phyloP scores from a whole-genome alignment of 2,329 filamentous ascomycete genomes.

The Colletotrichum paranaense region DNA sequence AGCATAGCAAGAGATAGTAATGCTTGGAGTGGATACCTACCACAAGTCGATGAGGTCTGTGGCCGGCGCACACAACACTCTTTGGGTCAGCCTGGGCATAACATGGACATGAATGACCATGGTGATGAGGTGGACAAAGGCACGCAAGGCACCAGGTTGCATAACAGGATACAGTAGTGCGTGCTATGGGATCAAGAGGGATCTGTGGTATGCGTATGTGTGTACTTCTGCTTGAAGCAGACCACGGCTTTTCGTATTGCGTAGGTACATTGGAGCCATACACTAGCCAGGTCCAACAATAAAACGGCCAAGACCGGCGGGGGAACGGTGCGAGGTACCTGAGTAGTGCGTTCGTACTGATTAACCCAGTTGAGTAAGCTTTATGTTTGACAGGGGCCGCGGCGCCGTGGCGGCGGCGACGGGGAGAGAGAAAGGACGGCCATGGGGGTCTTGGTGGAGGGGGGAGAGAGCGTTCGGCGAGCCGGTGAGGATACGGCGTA shows the following conservation, averaged over 20 bases:
- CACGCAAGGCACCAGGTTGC: conserved; percentile 32
- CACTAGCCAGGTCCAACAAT: conserved; percentile 25
- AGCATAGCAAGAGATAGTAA: conserved; percentile 32
- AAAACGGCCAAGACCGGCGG: conserved; percentile 18
- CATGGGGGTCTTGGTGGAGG: conserved; percentile 13
- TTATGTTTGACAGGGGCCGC: conserved; percentile 32
- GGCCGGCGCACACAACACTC: conserved; percentile 20
- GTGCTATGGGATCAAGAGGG: conserved; percentile 31
- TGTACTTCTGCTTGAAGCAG: conserved; percentile 12
- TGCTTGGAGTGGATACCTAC: conserved; percentile 27
- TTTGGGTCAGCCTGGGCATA: conserved; percentile 11
- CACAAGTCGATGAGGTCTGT: conserved; percentile 33
- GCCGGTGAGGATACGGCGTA: not conserved
- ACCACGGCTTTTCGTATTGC: conserved; percentile 30
- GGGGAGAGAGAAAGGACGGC: conserved; percentile 20
- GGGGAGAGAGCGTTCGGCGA: conserved; percentile 24
- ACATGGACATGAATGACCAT: conserved; percentile 8
- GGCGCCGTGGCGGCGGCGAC: conserved; percentile 24
- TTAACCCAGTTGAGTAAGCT: conserved; percentile 31
- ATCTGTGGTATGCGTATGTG: conserved; percentile 28
- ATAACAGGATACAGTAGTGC: conserved; percentile 27
- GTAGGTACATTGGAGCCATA: conserved; percentile 7
- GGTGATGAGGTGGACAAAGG: conserved; percentile 11
- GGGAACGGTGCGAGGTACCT: conserved; percentile 31
- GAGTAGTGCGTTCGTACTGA: conserved; percentile 22